Evolutionary conservation across 139 green algal species (phyloP).

Genomic region (Chlorella vulgaris): DNA sequence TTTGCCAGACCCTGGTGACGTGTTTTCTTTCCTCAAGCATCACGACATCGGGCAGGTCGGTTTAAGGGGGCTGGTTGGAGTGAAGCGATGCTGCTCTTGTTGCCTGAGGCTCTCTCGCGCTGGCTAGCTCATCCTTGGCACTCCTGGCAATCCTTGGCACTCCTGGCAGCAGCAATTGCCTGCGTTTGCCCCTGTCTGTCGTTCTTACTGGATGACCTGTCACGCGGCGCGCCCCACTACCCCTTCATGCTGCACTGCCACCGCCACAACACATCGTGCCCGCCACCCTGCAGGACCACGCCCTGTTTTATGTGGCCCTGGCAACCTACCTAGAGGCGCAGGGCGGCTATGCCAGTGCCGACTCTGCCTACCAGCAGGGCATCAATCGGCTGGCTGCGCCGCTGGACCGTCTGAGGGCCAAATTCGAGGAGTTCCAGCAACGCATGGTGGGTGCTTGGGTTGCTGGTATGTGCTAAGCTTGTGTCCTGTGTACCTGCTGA

Average conservation of each 20-base stretch:
- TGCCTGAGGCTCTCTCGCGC: no score
- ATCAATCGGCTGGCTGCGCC: slow-evolving; percentile 72
- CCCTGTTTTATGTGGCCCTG: slow-evolving; percentile 90
- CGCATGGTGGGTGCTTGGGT: slow-evolving; percentile 72
- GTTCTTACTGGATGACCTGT: neutral
- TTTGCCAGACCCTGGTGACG: slow-evolving; percentile 81
- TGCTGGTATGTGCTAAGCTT: neutral
- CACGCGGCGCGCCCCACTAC: neutral
- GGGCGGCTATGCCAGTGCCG: slow-evolving; percentile 65
- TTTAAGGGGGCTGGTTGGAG: no score
- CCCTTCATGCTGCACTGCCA: neutral
- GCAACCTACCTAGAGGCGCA: slow-evolving; percentile 83
- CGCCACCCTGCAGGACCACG: slow-evolving; percentile 55
- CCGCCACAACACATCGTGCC: slow-evolving; percentile 69
- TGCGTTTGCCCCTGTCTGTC: no score
- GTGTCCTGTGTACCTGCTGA: no score
- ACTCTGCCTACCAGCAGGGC: slow-evolving; percentile 77
- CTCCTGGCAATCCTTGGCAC: no score
- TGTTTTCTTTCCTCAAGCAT: slow-evolving; percentile 87
- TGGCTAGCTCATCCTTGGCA: no score
- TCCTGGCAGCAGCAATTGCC: no score
- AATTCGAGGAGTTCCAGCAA: slow-evolving; percentile 82
- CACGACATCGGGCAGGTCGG: slow-evolving; percentile 61
- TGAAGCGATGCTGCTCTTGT: no score
- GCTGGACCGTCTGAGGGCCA: slow-evolving; percentile 72